Base-by-base conservation (phyloP, 768 basidiomycete species). In the Russula brevipes region DNA sequence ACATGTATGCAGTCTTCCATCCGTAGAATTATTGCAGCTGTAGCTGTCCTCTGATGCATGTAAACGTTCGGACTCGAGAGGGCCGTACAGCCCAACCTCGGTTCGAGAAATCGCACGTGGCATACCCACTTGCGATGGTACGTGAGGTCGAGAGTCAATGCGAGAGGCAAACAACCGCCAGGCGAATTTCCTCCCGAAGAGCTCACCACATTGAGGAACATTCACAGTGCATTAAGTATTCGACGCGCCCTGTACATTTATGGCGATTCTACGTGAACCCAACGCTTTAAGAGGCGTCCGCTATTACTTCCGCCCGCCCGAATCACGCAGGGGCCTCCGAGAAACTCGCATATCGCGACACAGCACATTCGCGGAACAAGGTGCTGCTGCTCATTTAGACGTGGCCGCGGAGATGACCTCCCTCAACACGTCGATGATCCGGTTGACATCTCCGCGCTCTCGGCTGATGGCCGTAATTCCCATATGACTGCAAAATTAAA, bases 401-500 rank as follows among this genome's bases (percentile, higher is more conserved):
- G 65, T 64, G 45, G 73, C 73, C 57, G 80, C 82, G 16, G 73
- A 60, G 56, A 91, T 70, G 3, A 81, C 76, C 60, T 85, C 85
- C 70, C 80, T 81, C 72, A 97, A 72, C 5, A 84, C 85, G 14
- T 77, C 74, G 50, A 92, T 78, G 60, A 97, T 76, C 70, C 76
- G 85, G 68, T 91, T 86, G 12, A 96, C 72, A 72, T 98, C 94
- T 0, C 83, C 87, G 57, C 94, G 80, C 60, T 80, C 69, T 30
- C 76, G 57, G 62, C 94, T 84, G 7, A 89, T 85, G 24, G 83
- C 94, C n/a, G 88, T 86, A 60, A 87, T 73, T 55, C 95, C 95
- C 94, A 98, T 96, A 73, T 97, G 95, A 38, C 88, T 88, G 68
- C 19, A 59, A 2, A 31, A 45, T n/a, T n/a, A n/a, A 17, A 5